These are phyloP conservation scores for Hyaloscypha variabilis DNA, from an alignment of 495 filamentous ascomycete genomes.

Conservation along the genomic window DNA sequence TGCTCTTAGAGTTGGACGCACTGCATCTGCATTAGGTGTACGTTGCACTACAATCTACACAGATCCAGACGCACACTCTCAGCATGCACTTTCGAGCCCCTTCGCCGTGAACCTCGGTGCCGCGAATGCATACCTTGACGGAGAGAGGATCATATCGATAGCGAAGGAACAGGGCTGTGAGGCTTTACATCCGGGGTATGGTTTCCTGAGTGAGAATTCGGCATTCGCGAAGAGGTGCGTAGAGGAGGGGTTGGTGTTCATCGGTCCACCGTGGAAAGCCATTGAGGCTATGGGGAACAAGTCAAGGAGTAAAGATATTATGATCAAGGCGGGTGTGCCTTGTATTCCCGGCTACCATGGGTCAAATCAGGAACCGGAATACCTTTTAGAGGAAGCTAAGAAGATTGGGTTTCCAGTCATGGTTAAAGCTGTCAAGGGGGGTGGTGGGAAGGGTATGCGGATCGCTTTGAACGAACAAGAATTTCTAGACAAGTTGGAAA, in stretches of 20 bases:
- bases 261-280: constrained; percentile 87
- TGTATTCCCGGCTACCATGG: constrained; percentile 98
- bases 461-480: constrained; percentile 75
- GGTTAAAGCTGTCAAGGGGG: constrained; percentile 95
- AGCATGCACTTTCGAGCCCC: constrained; percentile 86
- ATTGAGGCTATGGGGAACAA: constrained; percentile 99
- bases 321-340: constrained; percentile 89
- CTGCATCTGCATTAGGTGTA: constrained; percentile 86
- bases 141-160: constrained; percentile 84
- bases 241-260: constrained; percentile 91
- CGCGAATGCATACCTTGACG: constrained; percentile 85
- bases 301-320: constrained; percentile 88
- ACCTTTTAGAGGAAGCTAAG: constrained; percentile 72
- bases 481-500: constrained; percentile 79
- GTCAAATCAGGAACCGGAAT: constrained; percentile 71
- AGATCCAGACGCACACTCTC: constrained; percentile 81
- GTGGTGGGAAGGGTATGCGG: constrained; percentile 99
- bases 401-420: constrained; percentile 91
- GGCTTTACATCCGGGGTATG: constrained; percentile 95
- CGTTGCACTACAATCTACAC: constrained; percentile 95
- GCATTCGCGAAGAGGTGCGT: constrained; percentile 86
- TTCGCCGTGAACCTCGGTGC: constrained; percentile 81
- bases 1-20: constrained; percentile 87
- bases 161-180: constrained; percentile 84
- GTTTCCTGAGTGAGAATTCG: constrained; percentile 95